Base-by-base conservation (phyloP, 1,284 basidiomycete species). In the Moesziomyces sp. region DNA sequence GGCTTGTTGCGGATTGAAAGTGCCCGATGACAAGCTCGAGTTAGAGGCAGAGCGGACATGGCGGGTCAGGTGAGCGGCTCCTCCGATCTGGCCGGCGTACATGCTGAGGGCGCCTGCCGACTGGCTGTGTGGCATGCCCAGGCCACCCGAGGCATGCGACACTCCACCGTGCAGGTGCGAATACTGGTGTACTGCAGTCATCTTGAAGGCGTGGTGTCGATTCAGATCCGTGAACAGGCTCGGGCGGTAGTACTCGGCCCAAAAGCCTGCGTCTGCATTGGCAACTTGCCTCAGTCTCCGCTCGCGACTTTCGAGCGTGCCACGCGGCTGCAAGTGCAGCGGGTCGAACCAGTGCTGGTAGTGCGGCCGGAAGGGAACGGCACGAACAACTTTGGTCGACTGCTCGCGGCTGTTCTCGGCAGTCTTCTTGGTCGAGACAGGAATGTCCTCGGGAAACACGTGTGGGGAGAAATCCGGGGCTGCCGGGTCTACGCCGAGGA, bases 401-500 rank as follows among this genome's bases (percentile, higher is more conserved):
- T 52, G 35, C 23, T 46, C 30, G 9, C 16, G 11, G 23, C 24
- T 47, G 11, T 26, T 24, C 44, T 21, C 21, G 23, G 9, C n/a
- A 7, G n/a, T 52, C 16, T 14, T 35, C 38, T 34, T 50, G 19
- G 46, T 28, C 5, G 60, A 54, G 11, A 68, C 49, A 9, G 48
- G 21, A 10, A 69, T 58, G 40, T 45, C 55, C 30, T 68, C 57
- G 14, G 60, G 57, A 34, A 71, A 71, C 30, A 71, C 60, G 16
- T 58, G 58, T 4, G 69, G 64, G 6, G 70, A 40, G 38, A 77
- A 51, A 46, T 75, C 44, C 43, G 75, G 52, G 26, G 75, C 55
- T 52, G 63, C 53, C 43, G 63, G 72, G 40, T 78, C 48, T 87
- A 97, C 89, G 14, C 96, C 95, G 3, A 99, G 89, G 84, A 99